Evolutionary conservation across 495 filamentous ascomycete genomes (phyloP).

Genomic region (Tuber microsphaerosporum): DNA sequence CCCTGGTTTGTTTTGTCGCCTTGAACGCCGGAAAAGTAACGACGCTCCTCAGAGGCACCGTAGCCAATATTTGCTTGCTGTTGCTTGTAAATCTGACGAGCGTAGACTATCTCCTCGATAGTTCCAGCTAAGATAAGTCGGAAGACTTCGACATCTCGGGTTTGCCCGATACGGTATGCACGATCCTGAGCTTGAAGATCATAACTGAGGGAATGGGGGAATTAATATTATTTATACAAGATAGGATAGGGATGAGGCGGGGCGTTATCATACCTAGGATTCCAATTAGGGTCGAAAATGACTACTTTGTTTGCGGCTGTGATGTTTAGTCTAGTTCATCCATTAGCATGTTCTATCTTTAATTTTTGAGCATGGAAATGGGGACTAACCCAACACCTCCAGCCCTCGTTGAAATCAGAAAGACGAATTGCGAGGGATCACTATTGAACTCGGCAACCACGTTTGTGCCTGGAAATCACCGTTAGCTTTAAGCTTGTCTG

Average conservation of each 20-base stretch:
- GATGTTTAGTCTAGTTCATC: conserved; percentile 70
- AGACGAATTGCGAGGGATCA: conserved; percentile 82
- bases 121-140: conserved; percentile 87
- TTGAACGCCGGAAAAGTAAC: conserved; percentile 94
- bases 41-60: conserved; percentile 79
- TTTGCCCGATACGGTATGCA: conserved; percentile 91
- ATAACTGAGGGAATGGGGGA: conserved; percentile 43
- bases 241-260: background rate
- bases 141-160: conserved; percentile 91
- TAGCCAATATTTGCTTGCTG: conserved; percentile 98
- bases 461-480: conserved; percentile 44
- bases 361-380: background rate
- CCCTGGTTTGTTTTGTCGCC: conserved; percentile 70
- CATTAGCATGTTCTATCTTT: background rate
- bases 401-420: conserved; percentile 88
- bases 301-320: conserved; percentile 98
- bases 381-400: conserved; percentile 55
- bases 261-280: conserved; percentile 53
- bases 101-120: conserved; percentile 96
- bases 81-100: conserved; percentile 96
- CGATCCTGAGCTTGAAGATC: conserved; percentile 95
- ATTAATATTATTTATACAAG: background rate
- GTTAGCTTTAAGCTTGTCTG: background rate
- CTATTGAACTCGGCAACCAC: conserved; percentile 88
- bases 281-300: conserved; percentile 96